Conservation (phyloP, 768 basidiomycete genomes). For the Paxillus involutus region DNA sequence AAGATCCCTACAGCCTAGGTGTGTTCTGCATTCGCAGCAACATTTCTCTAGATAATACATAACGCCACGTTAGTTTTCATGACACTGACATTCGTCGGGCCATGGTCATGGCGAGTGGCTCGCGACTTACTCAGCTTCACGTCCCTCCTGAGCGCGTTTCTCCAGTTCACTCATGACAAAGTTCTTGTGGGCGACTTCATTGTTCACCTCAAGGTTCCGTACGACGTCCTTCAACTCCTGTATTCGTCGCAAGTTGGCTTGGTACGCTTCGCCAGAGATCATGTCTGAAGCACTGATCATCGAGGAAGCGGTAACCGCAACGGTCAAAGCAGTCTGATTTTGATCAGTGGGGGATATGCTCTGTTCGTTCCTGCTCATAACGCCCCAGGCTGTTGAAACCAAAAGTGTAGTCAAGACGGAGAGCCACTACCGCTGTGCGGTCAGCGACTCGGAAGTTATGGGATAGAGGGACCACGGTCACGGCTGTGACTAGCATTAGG, state of each 20-base stretch:
- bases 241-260: slow-evolving; percentile 24
- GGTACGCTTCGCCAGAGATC: slow-evolving; percentile 20
- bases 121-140: slow-evolving; percentile 43
- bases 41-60: slow-evolving; percentile 13
- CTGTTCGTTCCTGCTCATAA: slow-evolving; percentile 16
- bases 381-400: neutral
- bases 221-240: slow-evolving; percentile 31
- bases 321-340: slow-evolving; percentile 6
- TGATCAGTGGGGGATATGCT: slow-evolving; percentile 6
- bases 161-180: slow-evolving; percentile 34
- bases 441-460: no score
- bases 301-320: slow-evolving; percentile 22
- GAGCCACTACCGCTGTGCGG: neutral
- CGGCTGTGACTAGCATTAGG: neutral
- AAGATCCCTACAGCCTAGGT: slow-evolving; percentile 11
- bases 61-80: slow-evolving; percentile 2
- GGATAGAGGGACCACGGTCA: neutral
- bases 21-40: slow-evolving; percentile 18
- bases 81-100: neutral
- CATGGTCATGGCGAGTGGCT: no score
- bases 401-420: neutral
- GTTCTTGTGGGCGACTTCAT: slow-evolving; percentile 41
- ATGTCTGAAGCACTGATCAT: slow-evolving; percentile 24
- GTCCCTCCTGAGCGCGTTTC: slow-evolving; percentile 41
- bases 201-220: slow-evolving; percentile 33